phyloP scores from a whole-genome alignment of 495 filamentous ascomycete species.

The Clohesyomyces aquaticus region DNA sequence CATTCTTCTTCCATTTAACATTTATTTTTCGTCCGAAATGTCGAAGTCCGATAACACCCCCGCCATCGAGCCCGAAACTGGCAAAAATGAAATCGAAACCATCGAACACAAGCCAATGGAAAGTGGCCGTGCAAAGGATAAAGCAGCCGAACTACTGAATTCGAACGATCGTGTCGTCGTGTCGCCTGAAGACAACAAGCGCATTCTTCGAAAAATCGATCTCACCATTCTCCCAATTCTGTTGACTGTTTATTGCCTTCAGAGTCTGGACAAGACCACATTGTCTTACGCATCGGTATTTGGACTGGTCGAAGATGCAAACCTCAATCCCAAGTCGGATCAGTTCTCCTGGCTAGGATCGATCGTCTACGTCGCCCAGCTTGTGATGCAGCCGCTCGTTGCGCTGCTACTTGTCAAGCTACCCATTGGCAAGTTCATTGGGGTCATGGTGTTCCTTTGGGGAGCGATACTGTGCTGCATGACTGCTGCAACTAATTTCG shows the following conservation, averaged over 20 bases:
- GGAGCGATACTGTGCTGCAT: slow-evolving; percentile 43
- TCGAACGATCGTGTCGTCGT: slow-evolving; percentile 39
- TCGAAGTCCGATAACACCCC: background rate
- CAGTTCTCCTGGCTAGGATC: slow-evolving; percentile 50
- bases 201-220: slow-evolving; percentile 50
- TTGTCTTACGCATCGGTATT: slow-evolving; percentile 59
- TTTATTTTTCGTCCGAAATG: slow-evolving; percentile 10
- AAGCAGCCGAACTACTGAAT: slow-evolving; percentile 34
- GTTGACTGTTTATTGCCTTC: slow-evolving; percentile 57
- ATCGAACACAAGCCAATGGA: slow-evolving; percentile 44
- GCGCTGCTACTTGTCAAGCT: slow-evolving; percentile 56
- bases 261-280: slow-evolving; percentile 59
- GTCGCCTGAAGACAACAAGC: slow-evolving; percentile 47
- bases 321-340: slow-evolving; percentile 49
- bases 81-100: slow-evolving; percentile 47
- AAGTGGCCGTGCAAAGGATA: slow-evolving; percentile 46
- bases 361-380: slow-evolving; percentile 45
- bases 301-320: slow-evolving; percentile 55
- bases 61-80: slow-evolving; percentile 28
- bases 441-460: slow-evolving; percentile 41
- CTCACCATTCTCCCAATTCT: slow-evolving; percentile 55
- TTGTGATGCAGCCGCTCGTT: slow-evolving; percentile 42
- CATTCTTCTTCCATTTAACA: background rate
- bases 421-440: slow-evolving; percentile 46
- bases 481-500: slow-evolving; percentile 50